Evolutionary conservation across 805 yeast genomes (phyloP).

Genomic region (Schwanniomyces vanrijiae): DNA sequence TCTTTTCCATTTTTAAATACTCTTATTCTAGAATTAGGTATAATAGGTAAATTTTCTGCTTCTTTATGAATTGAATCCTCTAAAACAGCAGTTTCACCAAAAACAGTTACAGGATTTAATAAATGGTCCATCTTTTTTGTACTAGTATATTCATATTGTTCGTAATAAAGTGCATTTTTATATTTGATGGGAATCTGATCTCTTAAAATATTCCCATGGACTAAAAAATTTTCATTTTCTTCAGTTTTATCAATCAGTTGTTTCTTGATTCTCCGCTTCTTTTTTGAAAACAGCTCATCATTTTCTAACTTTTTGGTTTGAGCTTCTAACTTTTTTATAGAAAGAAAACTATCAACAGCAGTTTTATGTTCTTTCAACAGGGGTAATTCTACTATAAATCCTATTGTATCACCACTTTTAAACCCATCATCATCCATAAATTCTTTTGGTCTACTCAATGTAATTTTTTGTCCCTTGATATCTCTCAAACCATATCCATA

Average conservation of each 20-base stretch:
- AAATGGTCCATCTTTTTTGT: conserved; percentile 73
- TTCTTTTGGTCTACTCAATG: conserved; percentile 64
- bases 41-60: conserved; percentile 39
- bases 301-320: conserved; percentile 1
- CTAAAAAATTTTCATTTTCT: conserved; percentile 18
- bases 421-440: conserved; percentile 56
- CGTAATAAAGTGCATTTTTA: conserved; percentile 75
- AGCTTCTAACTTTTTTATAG: conserved; percentile 3
- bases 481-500: conserved; percentile 93
- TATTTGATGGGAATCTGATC: conserved; percentile 88
- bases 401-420: conserved; percentile 77
- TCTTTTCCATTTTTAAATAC: conserved; percentile 77
- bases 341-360: conserved; percentile 34
- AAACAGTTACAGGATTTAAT: conserved; percentile 67
- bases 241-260: conserved; percentile 15
- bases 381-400: conserved; percentile 75
- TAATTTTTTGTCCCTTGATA: conserved; percentile 69
- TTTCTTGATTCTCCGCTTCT: conserved; percentile 12
- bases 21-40: conserved; percentile 59
- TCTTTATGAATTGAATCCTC: conserved; percentile 34
- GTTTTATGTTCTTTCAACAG: conserved; percentile 41
- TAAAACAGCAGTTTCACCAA: conserved; percentile 65
- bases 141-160: conserved; percentile 75
- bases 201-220: conserved; percentile 52
- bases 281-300: conserved; percentile 9